Base-by-base conservation (phyloP, 208 protist species). In the Trypanosoma congolense region DNA sequence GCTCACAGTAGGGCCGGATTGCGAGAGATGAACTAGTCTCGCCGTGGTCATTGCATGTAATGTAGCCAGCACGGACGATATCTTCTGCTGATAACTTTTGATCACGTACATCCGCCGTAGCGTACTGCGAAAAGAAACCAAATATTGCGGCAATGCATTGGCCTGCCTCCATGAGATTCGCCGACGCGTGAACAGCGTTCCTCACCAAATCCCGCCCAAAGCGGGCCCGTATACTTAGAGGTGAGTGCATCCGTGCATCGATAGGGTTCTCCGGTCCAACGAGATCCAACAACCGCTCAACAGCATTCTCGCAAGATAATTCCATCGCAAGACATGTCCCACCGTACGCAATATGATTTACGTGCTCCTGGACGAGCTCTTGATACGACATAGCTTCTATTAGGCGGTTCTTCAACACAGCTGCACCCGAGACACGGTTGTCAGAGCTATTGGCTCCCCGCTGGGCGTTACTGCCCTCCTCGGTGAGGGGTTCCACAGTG, bases 141-240 rank as follows among this genome's bases (percentile, higher is more conserved):
- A 92, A 92, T 10, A 86, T 68, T 30, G 53, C 48, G 9, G 56
- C 46, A 35, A 83, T 70, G 33, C 67, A 80, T 4, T 63, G 40
- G 31, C 56, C 55, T 1, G 78, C 85, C 43, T 89, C 81, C n/a
- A 66, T 48, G 18, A 72, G 33, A 24, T 53, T 89, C 9, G 61
- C 44, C 2, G 80, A 62, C 10, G 81, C 78, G 65, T 85, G 74
- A 19, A 92, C 75, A 21, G 70, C 81, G 50, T 89, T 92, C 38
- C 54, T 70, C 9, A 83, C 53, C 12, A 79, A 43, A 59, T 85
- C 76, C 2, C 16, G 38, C 12, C 85, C 85, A 51, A 80, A 73
- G 12, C 63, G 70, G 1, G 85, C 85, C n/a, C 74, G 75, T 51
- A 87, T 63, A 25, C 63, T 74, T 2, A 26, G 19, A 25, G 81